phyloP scores from a whole-genome alignment of 2,329 filamentous ascomycete species.

The Sphaerulina populicola region DNA sequence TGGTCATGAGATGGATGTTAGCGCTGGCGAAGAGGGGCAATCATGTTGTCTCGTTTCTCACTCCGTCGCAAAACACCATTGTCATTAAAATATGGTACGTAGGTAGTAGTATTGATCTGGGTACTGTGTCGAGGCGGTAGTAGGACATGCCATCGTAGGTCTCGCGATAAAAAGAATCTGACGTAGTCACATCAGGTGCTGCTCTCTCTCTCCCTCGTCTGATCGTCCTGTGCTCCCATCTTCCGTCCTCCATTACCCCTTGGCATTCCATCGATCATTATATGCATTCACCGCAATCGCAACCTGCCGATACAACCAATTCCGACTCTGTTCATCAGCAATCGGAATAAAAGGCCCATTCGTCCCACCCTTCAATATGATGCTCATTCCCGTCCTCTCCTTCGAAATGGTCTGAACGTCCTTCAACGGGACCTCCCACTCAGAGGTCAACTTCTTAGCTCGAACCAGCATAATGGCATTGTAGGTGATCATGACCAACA shows the following conservation, averaged over 20 bases:
- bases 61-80: no score
- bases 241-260: slow-evolving; percentile 34
- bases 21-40: no score
- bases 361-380: slow-evolving; percentile 78
- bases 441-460: slow-evolving; percentile 72
- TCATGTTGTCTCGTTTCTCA: no score
- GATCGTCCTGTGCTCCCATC: neutral
- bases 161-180: neutral
- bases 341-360: slow-evolving; percentile 94
- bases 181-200: neutral
- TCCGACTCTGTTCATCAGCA: slow-evolving; percentile 68
- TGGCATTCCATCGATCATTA: slow-evolving; percentile 58
- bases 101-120: no score
- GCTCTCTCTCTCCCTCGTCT: neutral
- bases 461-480: slow-evolving; percentile 80
- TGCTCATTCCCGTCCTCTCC: slow-evolving; percentile 85
- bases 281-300: slow-evolving; percentile 60
- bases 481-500: slow-evolving; percentile 60
- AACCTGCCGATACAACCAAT: slow-evolving; percentile 60
- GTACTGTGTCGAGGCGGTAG: no score
- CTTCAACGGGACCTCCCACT: slow-evolving; percentile 94
- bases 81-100: no score
- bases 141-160: neutral
- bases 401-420: slow-evolving; percentile 96
- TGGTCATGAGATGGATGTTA: no score